phyloP scores from a whole-genome alignment of 2,329 filamentous ascomycete genomes.

The Microcera coccophila region DNA sequence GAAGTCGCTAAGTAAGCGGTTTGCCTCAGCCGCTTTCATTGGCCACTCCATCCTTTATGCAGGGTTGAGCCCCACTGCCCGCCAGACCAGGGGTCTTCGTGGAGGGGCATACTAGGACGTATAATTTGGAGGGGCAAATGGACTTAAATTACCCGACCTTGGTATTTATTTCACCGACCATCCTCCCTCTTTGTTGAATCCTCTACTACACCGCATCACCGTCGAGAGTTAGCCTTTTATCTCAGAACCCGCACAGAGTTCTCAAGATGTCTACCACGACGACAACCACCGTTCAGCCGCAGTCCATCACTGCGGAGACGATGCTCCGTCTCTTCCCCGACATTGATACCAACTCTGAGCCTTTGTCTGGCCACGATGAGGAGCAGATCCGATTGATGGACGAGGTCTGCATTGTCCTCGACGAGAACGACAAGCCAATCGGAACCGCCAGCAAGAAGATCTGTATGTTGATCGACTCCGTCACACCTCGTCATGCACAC shows the following conservation, averaged over 20 bases:
- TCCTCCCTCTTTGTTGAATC: not conserved
- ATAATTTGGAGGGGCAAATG: conserved; percentile 24
- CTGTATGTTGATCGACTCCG: conserved; percentile 57
- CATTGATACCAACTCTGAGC: conserved; percentile 65
- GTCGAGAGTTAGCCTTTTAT: not conserved
- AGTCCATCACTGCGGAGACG: conserved; percentile 76
- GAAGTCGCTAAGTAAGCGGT: conserved; percentile 24
- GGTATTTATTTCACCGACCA: conserved; percentile 4
- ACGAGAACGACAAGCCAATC: conserved; percentile 87
- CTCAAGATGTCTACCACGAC: conserved; percentile 32
- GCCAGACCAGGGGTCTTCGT: conserved; percentile 12
- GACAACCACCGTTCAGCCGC: conserved; percentile 46
- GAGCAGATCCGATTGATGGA: conserved; percentile 99
- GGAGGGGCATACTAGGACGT: conserved; percentile 19
- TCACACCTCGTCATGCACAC: too few species aligned
- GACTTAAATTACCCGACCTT: not conserved
- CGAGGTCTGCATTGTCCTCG: conserved; percentile 94
- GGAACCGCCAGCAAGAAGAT: conserved; percentile 97
- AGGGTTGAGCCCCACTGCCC: conserved; percentile 21
- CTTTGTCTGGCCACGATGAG: conserved; percentile 87
- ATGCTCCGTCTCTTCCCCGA: conserved; percentile 88
- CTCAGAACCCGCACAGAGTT: not conserved
- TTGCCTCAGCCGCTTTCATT: not conserved
- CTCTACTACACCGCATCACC: conserved; percentile 2
- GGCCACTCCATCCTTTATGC: not conserved